Evolutionary conservation across 2,329 filamentous ascomycete genomes (phyloP), one percentile per base, ranked within the genome.

Genomic region (Pseudogymnoascus sp.): DNA sequence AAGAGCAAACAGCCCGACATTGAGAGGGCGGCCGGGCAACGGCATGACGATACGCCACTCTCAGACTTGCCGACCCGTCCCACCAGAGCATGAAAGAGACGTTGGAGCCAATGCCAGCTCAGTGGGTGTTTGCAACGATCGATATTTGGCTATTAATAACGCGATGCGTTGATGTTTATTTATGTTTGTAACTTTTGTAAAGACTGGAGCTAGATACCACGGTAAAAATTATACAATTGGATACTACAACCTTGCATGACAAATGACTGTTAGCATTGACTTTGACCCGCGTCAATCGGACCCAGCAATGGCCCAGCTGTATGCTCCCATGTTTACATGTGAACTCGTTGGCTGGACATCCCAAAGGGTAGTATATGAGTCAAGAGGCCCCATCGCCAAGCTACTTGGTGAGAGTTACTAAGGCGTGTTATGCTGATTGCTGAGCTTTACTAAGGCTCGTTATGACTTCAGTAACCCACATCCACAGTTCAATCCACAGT

Each of bases 1-100:
- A 73, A 69, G 58, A 69, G 67, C 30, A 69, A 63, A 54, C 68
- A 70, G 60, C 59, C 62, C 30, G 70, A 72, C 62, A 50, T 68
- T 12, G 71, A 73, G 58, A 22, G 41, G 6, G 54, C n/a, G 9
- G 33, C 33, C 5, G 57, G 33, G n/a, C 36, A 38, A 37, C 16
- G 12, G 7, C 33, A 39, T 58, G 57, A 18, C n/a, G 57, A 58
- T 16, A 37, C 33, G 18, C 57, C 57, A 37, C 57, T 58, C 54
- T 38, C 54, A n/a, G 12, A 50, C 25, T 50, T 50, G 25, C 43
- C 25, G n/a, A 11, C 25, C 25, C 43, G 25, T 16, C 43, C 43
- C n/a, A n/a, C 43, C 25, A 30, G 43, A 18, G 25, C 30, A 16
- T 16, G 25, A 50, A 28, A 30, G 20, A 28, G 25, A n/a, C 43